Conservation (phyloP, 192 early-diverging fungal genomes). For the Backusella psychrophila region DNA sequence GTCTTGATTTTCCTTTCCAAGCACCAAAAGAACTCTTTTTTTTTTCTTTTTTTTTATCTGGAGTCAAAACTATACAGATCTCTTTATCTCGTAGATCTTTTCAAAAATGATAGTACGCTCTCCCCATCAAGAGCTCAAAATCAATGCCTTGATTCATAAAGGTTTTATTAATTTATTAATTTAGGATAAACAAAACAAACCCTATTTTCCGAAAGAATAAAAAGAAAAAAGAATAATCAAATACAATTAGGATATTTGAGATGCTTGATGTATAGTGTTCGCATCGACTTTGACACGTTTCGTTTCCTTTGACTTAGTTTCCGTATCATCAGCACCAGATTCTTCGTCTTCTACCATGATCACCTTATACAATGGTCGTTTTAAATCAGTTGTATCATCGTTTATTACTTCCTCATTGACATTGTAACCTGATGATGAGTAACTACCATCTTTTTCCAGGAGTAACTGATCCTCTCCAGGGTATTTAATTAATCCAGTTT, state of each 20-base stretch:
- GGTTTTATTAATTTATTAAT: too few species aligned
- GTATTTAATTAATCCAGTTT: conserved; percentile 1
- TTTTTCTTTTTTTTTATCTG: too few species aligned
- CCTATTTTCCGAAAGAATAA: neutral
- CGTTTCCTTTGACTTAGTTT: neutral
- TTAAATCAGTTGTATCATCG: neutral
- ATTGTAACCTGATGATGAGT: neutral
- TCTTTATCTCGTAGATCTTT: too few species aligned
- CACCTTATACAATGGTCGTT: neutral
- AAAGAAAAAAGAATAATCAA: neutral
- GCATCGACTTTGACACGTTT: neutral
- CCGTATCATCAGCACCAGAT: neutral
- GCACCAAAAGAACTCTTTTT: too few species aligned
- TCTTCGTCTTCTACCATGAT: neutral
- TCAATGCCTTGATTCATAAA: too few species aligned
- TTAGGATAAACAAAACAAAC: too few species aligned
- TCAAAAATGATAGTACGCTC: too few species aligned
- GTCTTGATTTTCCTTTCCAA: too few species aligned
- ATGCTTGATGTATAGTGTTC: neutral
- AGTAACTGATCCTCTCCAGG: conserved; percentile 5
- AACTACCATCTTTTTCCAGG: neutral
- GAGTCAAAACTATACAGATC: too few species aligned
- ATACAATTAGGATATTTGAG: neutral
- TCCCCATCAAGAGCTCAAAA: too few species aligned
- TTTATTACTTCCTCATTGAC: neutral